Base-by-base conservation (phyloP, 78 protist species). In the Dictyostelium brefeldianum region DNA sequence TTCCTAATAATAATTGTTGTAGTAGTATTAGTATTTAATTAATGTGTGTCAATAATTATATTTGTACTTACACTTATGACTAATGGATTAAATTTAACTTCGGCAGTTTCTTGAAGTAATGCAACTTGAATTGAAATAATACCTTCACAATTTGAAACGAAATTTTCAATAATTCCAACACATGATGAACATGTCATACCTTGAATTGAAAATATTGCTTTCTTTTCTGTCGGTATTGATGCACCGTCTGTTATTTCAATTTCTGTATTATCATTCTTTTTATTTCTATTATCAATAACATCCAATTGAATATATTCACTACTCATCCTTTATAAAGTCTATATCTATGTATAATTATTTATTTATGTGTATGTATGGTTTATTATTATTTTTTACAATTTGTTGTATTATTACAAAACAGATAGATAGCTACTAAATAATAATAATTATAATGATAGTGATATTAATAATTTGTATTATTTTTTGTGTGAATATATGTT, bases 161-260 rank as follows among this genome's bases (percentile, higher is more conserved):
- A 84, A 67, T 57, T 81, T 51, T 81, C 96, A 7, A 94, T 84
- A 46, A 78, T 79, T 18, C 94, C 84, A 5, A 79, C 90, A 69
- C 96, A 94, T 17, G 94, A 70, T 41, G 96, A 89, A 62, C 96
- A 94, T 56, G 96, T 94, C 96, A 94, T 92, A 29, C 96, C 96
- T 11, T 90, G 91, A 50, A 92, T 78, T 14, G 48, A 25, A 20
- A 92, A 71, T 27, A 67, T 48, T 17, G 85, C 31, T 22, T 64
- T 70, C 53, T 91, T 83, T 8, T 64, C 54, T 57, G 70, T 81
- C 9, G 81, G 73, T 65, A 65, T 65, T 65, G 73, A 65, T 65
- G 73, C 73, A 27, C 73, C 73, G 14, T 65, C 73, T 65, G 73
- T 20, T 10, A 65, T n/a, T 14, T 51, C 15, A 14, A 14, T 51